Evolutionary conservation across 441 rosid genomes (phyloP).

Genomic region (Theobroma grandiflorum): DNA sequence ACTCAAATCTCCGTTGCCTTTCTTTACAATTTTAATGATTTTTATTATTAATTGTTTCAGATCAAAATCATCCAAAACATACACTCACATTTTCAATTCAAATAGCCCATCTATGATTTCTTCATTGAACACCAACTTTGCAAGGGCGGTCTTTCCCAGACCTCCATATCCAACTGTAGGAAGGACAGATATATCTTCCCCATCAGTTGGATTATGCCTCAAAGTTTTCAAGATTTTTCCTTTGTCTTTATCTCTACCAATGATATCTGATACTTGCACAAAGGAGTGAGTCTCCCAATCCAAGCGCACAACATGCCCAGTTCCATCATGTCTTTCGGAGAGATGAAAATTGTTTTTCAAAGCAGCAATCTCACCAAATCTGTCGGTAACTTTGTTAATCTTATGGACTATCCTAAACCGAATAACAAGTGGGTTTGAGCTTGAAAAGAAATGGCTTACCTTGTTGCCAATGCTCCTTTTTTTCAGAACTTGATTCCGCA

Average conservation of each 20-base stretch:
- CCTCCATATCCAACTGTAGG: neutral
- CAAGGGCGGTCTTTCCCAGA: neutral
- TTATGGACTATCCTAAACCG: neutral
- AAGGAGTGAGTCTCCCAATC: neutral
- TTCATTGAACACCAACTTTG: neutral
- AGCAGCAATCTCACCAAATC: slow-evolving; percentile 19
- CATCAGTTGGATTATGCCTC: neutral
- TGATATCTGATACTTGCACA: neutral
- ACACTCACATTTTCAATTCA: neutral
- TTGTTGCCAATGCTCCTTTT: slow-evolving; percentile 1
- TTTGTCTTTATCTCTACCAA: neutral
- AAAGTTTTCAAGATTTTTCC: neutral
- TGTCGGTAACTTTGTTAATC: slow-evolving; percentile 10
- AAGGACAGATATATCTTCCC: neutral
- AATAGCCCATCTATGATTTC: neutral
- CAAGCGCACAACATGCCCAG: neutral
- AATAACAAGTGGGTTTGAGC: slow-evolving; percentile 8
- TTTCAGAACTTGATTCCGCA: neutral
- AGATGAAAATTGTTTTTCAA: neutral
- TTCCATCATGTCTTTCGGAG: neutral
- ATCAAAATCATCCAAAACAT: neutral
- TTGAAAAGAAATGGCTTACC: slow-evolving; percentile 24
- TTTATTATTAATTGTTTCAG: neutral
- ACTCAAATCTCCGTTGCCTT: neutral
- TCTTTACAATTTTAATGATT: neutral